Conservation (phyloP, 192 early-diverging fungal genomes). For the Coemansia nantahalensis region DNA sequence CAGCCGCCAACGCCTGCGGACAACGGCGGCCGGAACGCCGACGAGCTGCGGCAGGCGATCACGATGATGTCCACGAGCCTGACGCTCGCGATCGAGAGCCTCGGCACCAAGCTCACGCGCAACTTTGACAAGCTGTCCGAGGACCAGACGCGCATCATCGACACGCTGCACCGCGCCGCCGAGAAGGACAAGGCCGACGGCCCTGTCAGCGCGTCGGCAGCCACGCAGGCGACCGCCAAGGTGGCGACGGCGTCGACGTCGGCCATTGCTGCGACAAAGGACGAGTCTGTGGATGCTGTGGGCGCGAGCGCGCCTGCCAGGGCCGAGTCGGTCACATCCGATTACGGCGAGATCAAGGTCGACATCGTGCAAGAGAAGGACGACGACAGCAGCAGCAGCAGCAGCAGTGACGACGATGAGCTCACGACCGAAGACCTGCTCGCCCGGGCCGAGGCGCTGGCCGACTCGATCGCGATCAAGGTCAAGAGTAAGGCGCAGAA, state of each 20-base stretch:
- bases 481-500: background rate
- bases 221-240: too few species aligned
- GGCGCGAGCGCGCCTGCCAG: background rate
- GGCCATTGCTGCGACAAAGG: too few species aligned
- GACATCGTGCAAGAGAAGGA: background rate
- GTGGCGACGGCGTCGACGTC: too few species aligned
- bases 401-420: too few species aligned
- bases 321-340: background rate
- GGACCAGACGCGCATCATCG: slow-evolving; percentile 39
- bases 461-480: background rate
- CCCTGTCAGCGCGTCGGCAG: background rate
- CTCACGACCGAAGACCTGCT: too few species aligned
- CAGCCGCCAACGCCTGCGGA: too few species aligned
- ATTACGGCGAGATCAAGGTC: background rate
- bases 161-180: slow-evolving; percentile 17
- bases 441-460: background rate
- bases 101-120: slow-evolving; percentile 37
- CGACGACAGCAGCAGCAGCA: too few species aligned
- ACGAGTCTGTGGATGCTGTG: too few species aligned
- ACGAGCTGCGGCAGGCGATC: slow-evolving; percentile 40
- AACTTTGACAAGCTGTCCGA: slow-evolving; percentile 50
- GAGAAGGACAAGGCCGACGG: slow-evolving; percentile 9
- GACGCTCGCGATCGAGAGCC: slow-evolving; percentile 43
- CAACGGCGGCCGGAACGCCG: slow-evolving; percentile 5
- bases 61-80: slow-evolving; percentile 43